Base-by-base conservation (phyloP, 805 yeast species). In the Suhomyces pyralidae region DNA sequence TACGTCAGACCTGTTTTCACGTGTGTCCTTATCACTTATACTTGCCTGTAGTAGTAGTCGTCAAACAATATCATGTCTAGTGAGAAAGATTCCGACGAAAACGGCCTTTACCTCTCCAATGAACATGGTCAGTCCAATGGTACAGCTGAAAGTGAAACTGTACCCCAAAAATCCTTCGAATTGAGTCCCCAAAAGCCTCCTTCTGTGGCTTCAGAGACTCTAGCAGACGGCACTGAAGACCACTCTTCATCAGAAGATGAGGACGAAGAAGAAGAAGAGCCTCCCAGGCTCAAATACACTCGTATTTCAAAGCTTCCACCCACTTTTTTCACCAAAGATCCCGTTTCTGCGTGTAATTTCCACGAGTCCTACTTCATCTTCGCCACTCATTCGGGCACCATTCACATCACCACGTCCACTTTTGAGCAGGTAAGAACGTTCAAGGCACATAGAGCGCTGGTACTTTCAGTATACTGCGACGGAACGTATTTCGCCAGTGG, bases 311-410 rank as follows among this genome's bases (percentile, higher is more conserved):
- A 80, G 42, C 74, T 92, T 1, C 96, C 97, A 0, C 67, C 82
- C 1, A 78, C 83, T 14, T 84, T 92, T 61, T 89, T 90, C 67
- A 72, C 70, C 40, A 79, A 81, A 46, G 97, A 94, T 63, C 86
- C 96, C 0, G 80, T 94, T 0, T 89, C 97, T 2, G 71, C 90
- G 0, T 82, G 87, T 55, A 70, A 76, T 15, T 81, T 88, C 52
- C 78, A 80, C 51, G 87, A 85, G 2, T 66, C 74, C 1, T 76
- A 86, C 36, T 82, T 86, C 55, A 82, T 88, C 9, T 88, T 90
- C 73, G 98, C 96, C 0, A 90, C 97, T 0, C 97, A 94, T 59
- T 82, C 94, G 0, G 98, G 98, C 0, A 69, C 88, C 2, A 67
- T 93, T 1, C 91, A 89, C 58, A 68, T 93, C 14, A 79, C 88